Evolutionary conservation across 257 asterid genomes (phyloP), one percentile per base, ranked within the genome.

Genomic region (Coffea eugenioides): DNA sequence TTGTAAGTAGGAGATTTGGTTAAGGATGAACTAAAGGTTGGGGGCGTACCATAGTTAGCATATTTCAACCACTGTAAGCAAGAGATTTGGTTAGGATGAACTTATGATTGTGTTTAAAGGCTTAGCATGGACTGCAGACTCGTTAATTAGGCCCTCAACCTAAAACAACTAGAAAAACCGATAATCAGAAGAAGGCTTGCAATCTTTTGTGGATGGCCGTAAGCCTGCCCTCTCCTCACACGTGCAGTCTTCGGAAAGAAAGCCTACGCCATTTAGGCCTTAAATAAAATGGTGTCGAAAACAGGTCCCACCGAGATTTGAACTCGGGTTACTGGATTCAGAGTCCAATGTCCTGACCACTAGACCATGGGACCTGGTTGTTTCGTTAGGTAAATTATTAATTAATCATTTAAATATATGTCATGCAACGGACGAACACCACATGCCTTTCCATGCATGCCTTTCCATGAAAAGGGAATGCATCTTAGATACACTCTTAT

Each of bases 311-410:
- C 96, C 97, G 92, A 93, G 92, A 93, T 49, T 92, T 90, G 98
- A 92, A 90, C 94, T 90, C 96, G 98, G 96, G 92, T 87, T 92
- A 92, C 92, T 92, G 91, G 94, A 90, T 92, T 93, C 97, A 93
- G 96, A 91, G 96, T 90, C 97, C 96, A 92, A 92, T 88, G 94
- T 92, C 96, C 96, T 92, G 5, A 91, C 96, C 93, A 79, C 96
- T 89, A 92, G 93, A 91, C 97, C 93, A 91, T 91, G 88, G 93
- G 93, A 91, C 93, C 92, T 39, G 4, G 43, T 39, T 39, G 43
- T 39, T 39, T 4, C 43, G 5, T 39, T 5, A 3, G 34, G 0
- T 31, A 31, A 31, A 31, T 39, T 4, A 39, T 3, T 39, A 39
- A 39, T 3, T 0, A 39, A 39, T 39, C 0, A 39, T 39, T 39